phyloP scores from a whole-genome alignment of 805 yeast species.

The Starmera caribaea region DNA sequence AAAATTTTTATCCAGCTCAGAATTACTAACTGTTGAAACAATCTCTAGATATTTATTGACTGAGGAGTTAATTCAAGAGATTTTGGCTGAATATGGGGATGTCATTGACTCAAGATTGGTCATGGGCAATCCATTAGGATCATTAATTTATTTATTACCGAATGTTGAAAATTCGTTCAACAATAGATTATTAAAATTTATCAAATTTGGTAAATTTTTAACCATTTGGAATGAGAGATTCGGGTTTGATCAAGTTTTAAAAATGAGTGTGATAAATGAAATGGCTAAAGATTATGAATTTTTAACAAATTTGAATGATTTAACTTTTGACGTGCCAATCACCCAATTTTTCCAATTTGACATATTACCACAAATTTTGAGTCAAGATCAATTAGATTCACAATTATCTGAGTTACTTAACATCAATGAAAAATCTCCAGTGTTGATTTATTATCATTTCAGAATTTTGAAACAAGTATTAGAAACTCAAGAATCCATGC shows the following conservation, averaged over 20 bases:
- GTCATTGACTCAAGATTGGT: conserved; percentile 28
- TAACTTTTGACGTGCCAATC: background rate
- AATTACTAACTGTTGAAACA: background rate
- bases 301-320: conserved; percentile 16
- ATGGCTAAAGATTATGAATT: conserved; percentile 29
- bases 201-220: conserved; percentile 20
- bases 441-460: conserved; percentile 22
- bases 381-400: background rate
- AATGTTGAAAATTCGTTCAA: conserved; percentile 6
- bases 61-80: conserved; percentile 9
- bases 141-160: conserved; percentile 24
- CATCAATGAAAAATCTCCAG: background rate
- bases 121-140: conserved; percentile 37
- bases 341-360: background rate
- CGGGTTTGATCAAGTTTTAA: conserved; percentile 12
- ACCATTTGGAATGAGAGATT: conserved; percentile 8
- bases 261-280: conserved; percentile 26
- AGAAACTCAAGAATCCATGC: background rate
- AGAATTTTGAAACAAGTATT: conserved; percentile 9
- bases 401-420: background rate
- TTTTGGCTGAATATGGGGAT: conserved; percentile 20
- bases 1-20: conserved; percentile 6
- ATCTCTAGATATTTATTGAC: conserved; percentile 7
- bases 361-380: background rate
- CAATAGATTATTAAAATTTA: conserved; percentile 8